Conservation (phyloP, 176 grass and related monocot species). For the Triticum aestivum region IWGSC_CS_RefSeq_v2.1 NC_057811.1:341257303-341257802, state of each 20-base stretch:
- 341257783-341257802: too few species aligned
- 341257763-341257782: too few species aligned
- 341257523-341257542: neutral
- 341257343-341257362: conserved; percentile 51
- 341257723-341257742: too few species aligned
- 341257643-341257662: too few species aligned
- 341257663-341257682: too few species aligned
- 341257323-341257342: neutral
- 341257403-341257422: conserved; percentile 52
- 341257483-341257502: neutral
- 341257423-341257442: conserved; percentile 43
- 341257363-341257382: conserved; percentile 71
- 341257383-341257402: conserved; percentile 57
- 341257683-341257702: too few species aligned
- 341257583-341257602: neutral
- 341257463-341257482: too few species aligned
- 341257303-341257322: neutral
- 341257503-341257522: neutral
- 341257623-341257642: too few species aligned
- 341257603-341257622: too few species aligned
- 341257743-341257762: too few species aligned
- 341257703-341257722: too few species aligned
- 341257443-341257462: neutral
- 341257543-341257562: neutral
- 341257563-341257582: neutral